phyloP scores from a whole-genome alignment of 192 early-diverging fungal genomes.

The Coemansia furcata region DNA sequence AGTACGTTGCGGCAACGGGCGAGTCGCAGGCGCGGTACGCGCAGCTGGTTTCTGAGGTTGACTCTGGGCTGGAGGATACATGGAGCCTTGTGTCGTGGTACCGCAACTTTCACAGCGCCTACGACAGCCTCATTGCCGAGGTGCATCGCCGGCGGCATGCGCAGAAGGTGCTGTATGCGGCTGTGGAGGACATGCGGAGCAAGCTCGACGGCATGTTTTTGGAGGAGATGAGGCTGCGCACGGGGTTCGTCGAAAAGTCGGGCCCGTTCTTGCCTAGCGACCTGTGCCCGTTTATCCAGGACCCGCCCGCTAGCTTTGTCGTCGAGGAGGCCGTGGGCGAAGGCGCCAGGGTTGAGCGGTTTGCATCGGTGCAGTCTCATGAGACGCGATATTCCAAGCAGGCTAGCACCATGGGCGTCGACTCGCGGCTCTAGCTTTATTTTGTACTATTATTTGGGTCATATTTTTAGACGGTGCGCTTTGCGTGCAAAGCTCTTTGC shows the following conservation, averaged over 20 bases:
- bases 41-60: conserved; percentile 9
- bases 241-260: conserved; percentile 40
- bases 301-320: conserved; percentile 41
- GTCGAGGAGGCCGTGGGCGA: conserved; percentile 41
- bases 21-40: conserved; percentile 23
- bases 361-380: conserved; percentile 48
- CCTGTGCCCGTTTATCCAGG: conserved; percentile 54
- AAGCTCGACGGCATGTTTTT: conserved; percentile 31
- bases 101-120: conserved; percentile 46
- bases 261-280: conserved; percentile 51
- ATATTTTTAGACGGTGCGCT: background rate
- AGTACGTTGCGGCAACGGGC: conserved; percentile 9
- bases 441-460: background rate
- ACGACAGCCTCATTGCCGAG: conserved; percentile 46
- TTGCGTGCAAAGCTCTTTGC: background rate
- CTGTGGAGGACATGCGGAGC: conserved; percentile 44
- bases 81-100: conserved; percentile 52
- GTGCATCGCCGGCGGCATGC: conserved; percentile 45
- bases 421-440: conserved; percentile 2
- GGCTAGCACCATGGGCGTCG: conserved; percentile 7
- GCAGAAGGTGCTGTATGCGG: conserved; percentile 27
- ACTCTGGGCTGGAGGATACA: conserved; percentile 33
- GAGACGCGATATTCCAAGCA: conserved; percentile 40
- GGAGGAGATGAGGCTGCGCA: conserved; percentile 33
- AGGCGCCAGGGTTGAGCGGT: conserved; percentile 9